Conservation (phyloP, 306 rosid species). For the Pterocarpus santalinus region DNA sequence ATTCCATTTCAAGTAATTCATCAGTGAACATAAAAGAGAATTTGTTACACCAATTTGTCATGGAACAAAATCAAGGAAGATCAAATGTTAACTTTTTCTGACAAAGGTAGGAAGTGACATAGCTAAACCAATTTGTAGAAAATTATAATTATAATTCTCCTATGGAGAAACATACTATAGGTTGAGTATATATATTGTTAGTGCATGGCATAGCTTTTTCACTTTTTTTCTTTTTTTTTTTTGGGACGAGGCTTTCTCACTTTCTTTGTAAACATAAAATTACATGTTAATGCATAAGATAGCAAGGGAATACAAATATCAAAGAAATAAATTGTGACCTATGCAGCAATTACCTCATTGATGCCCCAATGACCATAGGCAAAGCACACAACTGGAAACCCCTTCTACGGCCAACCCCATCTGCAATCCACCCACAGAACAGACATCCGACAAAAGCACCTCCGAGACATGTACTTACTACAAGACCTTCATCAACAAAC, state of each 20-base stretch:
- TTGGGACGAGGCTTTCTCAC: background rate
- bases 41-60: slow-evolving; percentile 1
- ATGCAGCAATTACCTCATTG: slow-evolving; percentile 66
- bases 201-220: slow-evolving; percentile 2
- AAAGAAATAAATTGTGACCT: slow-evolving; percentile 32
- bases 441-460: slow-evolving; percentile 86
- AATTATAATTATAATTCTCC: background rate
- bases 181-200: background rate
- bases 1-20: too few species aligned
- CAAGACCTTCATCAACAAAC: slow-evolving; percentile 74
- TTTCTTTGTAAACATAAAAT: background rate
- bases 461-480: slow-evolving; percentile 87
- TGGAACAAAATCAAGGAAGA: background rate
- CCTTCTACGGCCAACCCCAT: slow-evolving; percentile 87
- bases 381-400: slow-evolving; percentile 87
- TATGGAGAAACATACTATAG: background rate
- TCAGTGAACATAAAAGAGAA: too few species aligned
- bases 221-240: too few species aligned
- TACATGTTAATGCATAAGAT: slow-evolving; percentile 10
- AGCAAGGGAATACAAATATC: slow-evolving; percentile 35
- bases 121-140: background rate
- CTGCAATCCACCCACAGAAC: slow-evolving; percentile 81
- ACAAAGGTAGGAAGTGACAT: background rate
- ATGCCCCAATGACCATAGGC: slow-evolving; percentile 88
- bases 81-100: slow-evolving; percentile 4